phyloP scores from a whole-genome alignment of 2,329 filamentous ascomycete genomes.

The Beauveria caledonica region DNA sequence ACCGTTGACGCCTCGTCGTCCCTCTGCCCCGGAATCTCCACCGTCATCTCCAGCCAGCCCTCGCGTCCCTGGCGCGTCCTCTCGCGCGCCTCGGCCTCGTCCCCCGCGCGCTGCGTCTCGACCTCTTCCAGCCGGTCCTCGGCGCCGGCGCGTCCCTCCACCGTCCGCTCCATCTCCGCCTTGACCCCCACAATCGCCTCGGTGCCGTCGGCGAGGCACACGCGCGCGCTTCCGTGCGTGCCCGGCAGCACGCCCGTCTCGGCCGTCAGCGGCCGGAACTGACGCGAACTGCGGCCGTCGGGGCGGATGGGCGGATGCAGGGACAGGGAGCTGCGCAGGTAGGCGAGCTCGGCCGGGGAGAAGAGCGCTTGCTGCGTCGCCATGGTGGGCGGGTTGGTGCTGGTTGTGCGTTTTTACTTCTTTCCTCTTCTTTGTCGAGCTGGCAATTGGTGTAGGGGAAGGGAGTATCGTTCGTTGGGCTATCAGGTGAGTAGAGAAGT shows the following conservation, averaged over 20 bases:
- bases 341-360: slow-evolving; percentile 92
- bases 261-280: slow-evolving; percentile 85
- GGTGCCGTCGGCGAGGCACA: slow-evolving; percentile 91
- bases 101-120: slow-evolving; percentile 28
- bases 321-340: slow-evolving; percentile 80
- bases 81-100: slow-evolving; percentile 31
- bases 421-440: background rate
- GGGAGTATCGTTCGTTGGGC: no score
- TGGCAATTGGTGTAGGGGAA: background rate
- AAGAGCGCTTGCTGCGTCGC: slow-evolving; percentile 65
- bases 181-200: slow-evolving; percentile 96
- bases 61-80: slow-evolving; percentile 36
- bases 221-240: slow-evolving; percentile 84
- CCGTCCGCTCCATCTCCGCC: slow-evolving; percentile 79
- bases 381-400: slow-evolving; percentile 34
- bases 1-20: slow-evolving; percentile 88
- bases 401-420: background rate
- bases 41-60: slow-evolving; percentile 81
- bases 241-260: slow-evolving; percentile 85
- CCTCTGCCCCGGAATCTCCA: slow-evolving; percentile 83
- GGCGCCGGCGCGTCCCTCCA: slow-evolving; percentile 17
- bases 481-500: no score
- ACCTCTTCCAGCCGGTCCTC: slow-evolving; percentile 20
- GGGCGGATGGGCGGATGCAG: slow-evolving; percentile 79
- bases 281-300: slow-evolving; percentile 71